Evolutionary conservation across 176 grass and related monocot genomes (phyloP).

Genomic region (Bothriochloa decipiens): DNA sequence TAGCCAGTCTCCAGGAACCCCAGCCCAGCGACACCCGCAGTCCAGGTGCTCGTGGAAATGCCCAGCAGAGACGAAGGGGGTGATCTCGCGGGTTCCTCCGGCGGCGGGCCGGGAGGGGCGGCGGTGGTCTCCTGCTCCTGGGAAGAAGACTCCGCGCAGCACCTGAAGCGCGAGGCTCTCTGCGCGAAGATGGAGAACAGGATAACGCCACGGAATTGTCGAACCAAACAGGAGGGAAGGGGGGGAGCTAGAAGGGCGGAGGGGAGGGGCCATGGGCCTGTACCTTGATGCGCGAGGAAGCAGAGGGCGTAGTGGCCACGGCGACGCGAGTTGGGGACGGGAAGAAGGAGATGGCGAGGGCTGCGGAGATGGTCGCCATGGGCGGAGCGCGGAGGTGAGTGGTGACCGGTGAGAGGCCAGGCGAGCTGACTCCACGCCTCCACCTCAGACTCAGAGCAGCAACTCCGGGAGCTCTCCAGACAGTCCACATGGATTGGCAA

Average conservation of each 20-base stretch:
- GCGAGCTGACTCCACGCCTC: conserved; percentile 14
- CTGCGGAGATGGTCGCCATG: conserved; percentile 59
- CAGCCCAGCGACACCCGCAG: conserved; percentile 61
- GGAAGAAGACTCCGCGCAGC: conserved; percentile 50
- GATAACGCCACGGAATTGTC: not conserved
- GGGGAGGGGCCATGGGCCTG: not conserved
- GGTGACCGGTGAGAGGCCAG: conserved; percentile 32
- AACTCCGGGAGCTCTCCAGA: not conserved
- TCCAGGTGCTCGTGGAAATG: conserved; percentile 65
- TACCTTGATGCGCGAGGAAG: conserved; percentile 39
- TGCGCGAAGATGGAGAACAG: conserved; percentile 23
- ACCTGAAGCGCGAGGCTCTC: conserved; percentile 47
- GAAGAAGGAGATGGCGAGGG: conserved; percentile 48
- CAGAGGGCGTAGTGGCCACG: not conserved
- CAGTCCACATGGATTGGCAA: not conserved
- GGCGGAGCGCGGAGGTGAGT: conserved; percentile 44
- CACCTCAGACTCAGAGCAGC: conserved; percentile 22
- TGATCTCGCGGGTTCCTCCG: not conserved
- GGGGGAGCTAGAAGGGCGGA: not conserved
- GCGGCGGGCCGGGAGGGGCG: not conserved
- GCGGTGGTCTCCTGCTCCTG: conserved; percentile 25
- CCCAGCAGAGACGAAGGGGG: conserved; percentile 46
- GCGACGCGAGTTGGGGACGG: conserved; percentile 25
- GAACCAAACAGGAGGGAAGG: not conserved
- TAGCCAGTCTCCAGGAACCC: conserved; percentile 89